Percentiles rank a stretch among this genome's conserved stretches.
phyloP scores from a whole-genome alignment of 352 stramenopile species.

The Phytopythium sindhum region DNA sequence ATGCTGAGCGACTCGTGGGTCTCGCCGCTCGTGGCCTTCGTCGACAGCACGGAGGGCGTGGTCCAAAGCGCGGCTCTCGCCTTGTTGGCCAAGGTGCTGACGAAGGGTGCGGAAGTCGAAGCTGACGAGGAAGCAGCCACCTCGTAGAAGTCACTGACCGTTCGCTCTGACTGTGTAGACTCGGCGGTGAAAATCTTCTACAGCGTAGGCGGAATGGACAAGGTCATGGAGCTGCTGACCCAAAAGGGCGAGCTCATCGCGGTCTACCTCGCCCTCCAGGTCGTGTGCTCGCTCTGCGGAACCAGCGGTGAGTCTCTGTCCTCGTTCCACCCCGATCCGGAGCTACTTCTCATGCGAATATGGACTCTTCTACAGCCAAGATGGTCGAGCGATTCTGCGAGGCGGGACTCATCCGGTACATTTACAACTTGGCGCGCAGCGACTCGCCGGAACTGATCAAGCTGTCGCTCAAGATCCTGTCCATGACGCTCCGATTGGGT shows the following conservation, averaged over 20 bases:
- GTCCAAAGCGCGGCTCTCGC: conserved; percentile 45
- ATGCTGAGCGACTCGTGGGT: conserved; percentile 69
- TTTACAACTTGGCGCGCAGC: conserved; percentile 30
- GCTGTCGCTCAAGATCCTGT: conserved; percentile 47
- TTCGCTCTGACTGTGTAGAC: conserved; percentile 16
- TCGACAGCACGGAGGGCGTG: conserved; percentile 46
- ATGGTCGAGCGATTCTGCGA: conserved; percentile 44
- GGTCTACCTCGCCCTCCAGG: conserved; percentile 42
- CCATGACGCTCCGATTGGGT: conserved; percentile 48
- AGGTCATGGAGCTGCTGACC: conserved; percentile 38
- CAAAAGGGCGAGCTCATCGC: conserved; percentile 14
- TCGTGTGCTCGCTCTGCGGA: conserved; percentile 47
- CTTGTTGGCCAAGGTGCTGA: conserved; percentile 48
- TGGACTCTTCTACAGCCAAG: conserved; percentile 15
- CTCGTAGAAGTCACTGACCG: background rate
- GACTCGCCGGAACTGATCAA: conserved; percentile 33
- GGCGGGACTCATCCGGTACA: conserved; percentile 33
- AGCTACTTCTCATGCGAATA: background rate
- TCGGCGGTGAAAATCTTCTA: conserved; percentile 46
- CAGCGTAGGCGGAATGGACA: conserved; percentile 41
- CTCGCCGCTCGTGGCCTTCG: conserved; percentile 51
- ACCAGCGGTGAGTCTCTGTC: conserved; percentile 33
- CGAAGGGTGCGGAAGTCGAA: conserved; percentile 24
- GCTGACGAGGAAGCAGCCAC: background rate
- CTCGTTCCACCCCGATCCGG: background rate